Percentiles rank a stretch among this genome's conserved stretches.
Evolutionary conservation across 495 filamentous ascomycete genomes (phyloP).

Genomic region (Corynascus novoguineensis): DNA sequence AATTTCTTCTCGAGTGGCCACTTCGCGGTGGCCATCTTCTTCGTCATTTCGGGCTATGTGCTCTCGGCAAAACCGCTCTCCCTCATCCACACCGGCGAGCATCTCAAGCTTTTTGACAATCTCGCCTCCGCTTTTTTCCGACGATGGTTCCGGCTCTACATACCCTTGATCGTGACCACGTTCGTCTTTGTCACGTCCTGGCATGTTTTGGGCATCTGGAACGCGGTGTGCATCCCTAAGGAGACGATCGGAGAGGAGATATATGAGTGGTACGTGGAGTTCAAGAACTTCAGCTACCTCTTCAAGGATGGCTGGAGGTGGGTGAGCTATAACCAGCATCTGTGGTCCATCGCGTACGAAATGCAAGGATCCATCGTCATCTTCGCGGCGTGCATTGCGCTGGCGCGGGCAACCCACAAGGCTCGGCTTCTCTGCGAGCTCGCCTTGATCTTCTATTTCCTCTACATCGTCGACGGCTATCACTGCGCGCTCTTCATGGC

Average conservation of each 20-base stretch:
- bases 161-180: conserved; percentile 40
- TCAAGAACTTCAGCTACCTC: conserved; percentile 56
- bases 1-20: conserved; percentile 45
- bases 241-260: conserved; percentile 40
- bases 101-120: conserved; percentile 28
- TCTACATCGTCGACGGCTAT: conserved; percentile 46
- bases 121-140: conserved; percentile 33
- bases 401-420: conserved; percentile 35
- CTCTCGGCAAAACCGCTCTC: conserved; percentile 46
- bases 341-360: conserved; percentile 43
- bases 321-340: conserved; percentile 36
- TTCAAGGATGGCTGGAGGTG: conserved; percentile 37
- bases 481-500: conserved; percentile 43
- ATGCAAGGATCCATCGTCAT: conserved; percentile 42
- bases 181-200: conserved; percentile 46
- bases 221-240: conserved; percentile 31
- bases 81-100: conserved; percentile 36
- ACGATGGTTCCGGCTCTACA: conserved; percentile 32
- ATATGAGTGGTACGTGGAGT: conserved; percentile 50
- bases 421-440: conserved; percentile 34
- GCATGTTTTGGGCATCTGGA: conserved; percentile 45
- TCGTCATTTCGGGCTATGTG: conserved; percentile 48
- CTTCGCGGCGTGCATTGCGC: conserved; percentile 40
- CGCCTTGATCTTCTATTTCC: conserved; percentile 33
- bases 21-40: conserved; percentile 48